phyloP scores from a whole-genome alignment of 2,329 filamentous ascomycete species.

The Macrophomina phaseolina region DNA sequence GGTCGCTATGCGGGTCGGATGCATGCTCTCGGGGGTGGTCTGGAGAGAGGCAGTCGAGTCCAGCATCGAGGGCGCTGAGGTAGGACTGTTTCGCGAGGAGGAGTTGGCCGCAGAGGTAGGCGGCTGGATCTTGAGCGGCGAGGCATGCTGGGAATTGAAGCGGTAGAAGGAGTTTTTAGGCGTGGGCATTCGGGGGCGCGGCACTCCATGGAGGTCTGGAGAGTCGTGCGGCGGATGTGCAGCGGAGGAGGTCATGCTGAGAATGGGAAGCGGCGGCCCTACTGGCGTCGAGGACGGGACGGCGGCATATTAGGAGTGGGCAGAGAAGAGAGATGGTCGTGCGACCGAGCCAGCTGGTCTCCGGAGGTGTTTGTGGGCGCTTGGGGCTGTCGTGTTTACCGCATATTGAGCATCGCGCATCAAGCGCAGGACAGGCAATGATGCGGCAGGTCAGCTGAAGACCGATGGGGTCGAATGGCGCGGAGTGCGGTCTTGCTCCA shows the following conservation, averaged over 20 bases:
- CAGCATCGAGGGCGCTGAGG: slow-evolving; percentile 45
- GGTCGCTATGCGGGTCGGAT: slow-evolving; percentile 61
- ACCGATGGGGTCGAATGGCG: slow-evolving; percentile 27
- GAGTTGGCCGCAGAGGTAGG: slow-evolving; percentile 39
- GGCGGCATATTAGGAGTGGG: slow-evolving; percentile 27
- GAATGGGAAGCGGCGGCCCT: slow-evolving; percentile 24
- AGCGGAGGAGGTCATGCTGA: slow-evolving; percentile 27
- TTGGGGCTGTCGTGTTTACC: slow-evolving; percentile 29
- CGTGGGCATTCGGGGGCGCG: slow-evolving; percentile 23
- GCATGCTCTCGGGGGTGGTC: slow-evolving; percentile 68
- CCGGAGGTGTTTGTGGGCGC: slow-evolving; percentile 23
- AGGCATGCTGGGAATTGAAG: slow-evolving; percentile 16
- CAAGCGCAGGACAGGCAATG: slow-evolving; percentile 29
- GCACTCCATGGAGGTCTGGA: slow-evolving; percentile 26
- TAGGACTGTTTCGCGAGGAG: slow-evolving; percentile 48
- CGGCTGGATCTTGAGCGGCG: slow-evolving; percentile 24
- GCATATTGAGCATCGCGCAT: slow-evolving; percentile 29
- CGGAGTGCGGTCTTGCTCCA: slow-evolving; percentile 27
- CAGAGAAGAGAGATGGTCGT: slow-evolving; percentile 25
- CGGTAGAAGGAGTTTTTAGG: slow-evolving; percentile 22
- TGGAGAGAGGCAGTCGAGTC: slow-evolving; percentile 65
- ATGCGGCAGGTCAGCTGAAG: slow-evolving; percentile 30
- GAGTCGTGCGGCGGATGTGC: slow-evolving; percentile 21
- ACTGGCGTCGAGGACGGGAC: slow-evolving; percentile 26
- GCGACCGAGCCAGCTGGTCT: slow-evolving; percentile 28